phyloP scores from a whole-genome alignment of 441 rosid genomes.

The Bruguiera hainesii region DNA sequence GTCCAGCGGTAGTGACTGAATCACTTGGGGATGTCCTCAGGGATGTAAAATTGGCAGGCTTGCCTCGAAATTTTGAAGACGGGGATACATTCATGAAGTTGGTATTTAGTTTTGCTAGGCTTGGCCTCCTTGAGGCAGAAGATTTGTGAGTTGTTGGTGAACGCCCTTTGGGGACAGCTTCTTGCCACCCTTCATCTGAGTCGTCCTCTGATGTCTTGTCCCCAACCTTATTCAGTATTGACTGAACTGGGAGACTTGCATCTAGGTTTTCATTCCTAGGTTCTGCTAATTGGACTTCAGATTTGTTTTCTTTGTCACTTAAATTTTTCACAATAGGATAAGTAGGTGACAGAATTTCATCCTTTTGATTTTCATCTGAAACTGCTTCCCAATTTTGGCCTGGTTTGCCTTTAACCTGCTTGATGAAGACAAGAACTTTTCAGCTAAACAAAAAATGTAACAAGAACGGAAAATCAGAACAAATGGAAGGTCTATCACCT shows the following conservation, averaged over 20 bases:
- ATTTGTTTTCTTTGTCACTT: conserved; percentile 37
- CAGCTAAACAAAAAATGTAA: conserved; percentile 12
- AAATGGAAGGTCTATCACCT: conserved; percentile 34
- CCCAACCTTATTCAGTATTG: conserved; percentile 23
- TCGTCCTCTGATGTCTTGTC: conserved; percentile 19
- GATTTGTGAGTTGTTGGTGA: conserved; percentile 66
- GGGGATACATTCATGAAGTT: conserved; percentile 73
- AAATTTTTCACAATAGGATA: conserved; percentile 36
- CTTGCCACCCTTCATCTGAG: conserved; percentile 77
- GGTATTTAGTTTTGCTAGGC: conserved; percentile 85
- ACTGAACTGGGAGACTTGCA: conserved; percentile 41
- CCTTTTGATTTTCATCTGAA: conserved; percentile 66
- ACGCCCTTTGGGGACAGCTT: conserved; percentile 64
- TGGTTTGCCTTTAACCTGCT: conserved; percentile 72
- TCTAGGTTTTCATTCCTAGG: conserved; percentile 48
- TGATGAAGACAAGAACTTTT: conserved; percentile 14
- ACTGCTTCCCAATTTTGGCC: conserved; percentile 31
- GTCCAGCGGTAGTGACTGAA: conserved; percentile 42
- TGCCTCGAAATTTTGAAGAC: conserved; percentile 71
- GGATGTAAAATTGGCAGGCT: conserved; percentile 57
- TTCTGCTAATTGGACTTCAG: conserved; percentile 52
- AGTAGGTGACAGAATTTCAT: conserved; percentile 44
- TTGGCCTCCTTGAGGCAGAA: conserved; percentile 72
- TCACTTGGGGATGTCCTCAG: conserved; percentile 56
- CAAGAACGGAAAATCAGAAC: not conserved